Evolutionary conservation across 2,329 filamentous ascomycete species (phyloP).

Genomic region (Aspergillus thermomutatus): DNA sequence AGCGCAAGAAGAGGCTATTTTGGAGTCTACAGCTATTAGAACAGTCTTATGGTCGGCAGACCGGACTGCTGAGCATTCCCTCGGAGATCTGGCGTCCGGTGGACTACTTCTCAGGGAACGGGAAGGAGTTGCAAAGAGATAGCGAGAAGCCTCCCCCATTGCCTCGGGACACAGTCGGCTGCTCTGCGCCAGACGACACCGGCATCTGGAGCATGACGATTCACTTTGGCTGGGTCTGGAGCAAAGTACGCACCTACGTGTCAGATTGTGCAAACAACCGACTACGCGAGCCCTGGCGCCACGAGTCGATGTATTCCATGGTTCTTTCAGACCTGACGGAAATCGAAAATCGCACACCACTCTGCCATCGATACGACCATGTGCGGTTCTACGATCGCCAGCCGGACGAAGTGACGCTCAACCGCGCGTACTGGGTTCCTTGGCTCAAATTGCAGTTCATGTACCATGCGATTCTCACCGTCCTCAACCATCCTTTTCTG

Average conservation of each 20-base stretch:
- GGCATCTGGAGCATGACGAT: constrained; percentile 52
- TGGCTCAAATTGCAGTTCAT: constrained; percentile 55
- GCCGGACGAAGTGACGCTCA: constrained; percentile 44
- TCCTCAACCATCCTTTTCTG: constrained; percentile 54
- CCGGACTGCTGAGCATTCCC: constrained; percentile 42
- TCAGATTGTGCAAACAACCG: constrained; percentile 48
- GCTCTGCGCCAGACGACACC: constrained; percentile 37
- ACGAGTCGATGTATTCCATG: constrained; percentile 52
- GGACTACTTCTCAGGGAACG: constrained; percentile 24
- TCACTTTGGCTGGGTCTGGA: constrained; percentile 53
- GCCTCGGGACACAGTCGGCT: constrained; percentile 46
- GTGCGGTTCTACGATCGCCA: constrained; percentile 53
- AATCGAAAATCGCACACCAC: constrained; percentile 44
- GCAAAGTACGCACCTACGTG: constrained; percentile 43
- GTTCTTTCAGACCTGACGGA: constrained; percentile 52
- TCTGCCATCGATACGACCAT: constrained; percentile 52
- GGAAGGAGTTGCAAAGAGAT: constrained; percentile 21
- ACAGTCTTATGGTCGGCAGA: constrained; percentile 49
- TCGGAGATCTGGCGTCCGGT: constrained; percentile 41
- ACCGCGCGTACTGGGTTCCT: constrained; percentile 50
- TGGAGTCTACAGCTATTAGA: constrained; percentile 53
- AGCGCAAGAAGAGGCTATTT: constrained; percentile 50
- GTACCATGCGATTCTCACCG: constrained; percentile 51
- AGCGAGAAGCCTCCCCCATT: constrained; percentile 40
- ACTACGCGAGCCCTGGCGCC: constrained; percentile 50